phyloP scores from a whole-genome alignment of 225 moss, liverwort and hornwort species.

The Pleurozium schreberi region DNA sequence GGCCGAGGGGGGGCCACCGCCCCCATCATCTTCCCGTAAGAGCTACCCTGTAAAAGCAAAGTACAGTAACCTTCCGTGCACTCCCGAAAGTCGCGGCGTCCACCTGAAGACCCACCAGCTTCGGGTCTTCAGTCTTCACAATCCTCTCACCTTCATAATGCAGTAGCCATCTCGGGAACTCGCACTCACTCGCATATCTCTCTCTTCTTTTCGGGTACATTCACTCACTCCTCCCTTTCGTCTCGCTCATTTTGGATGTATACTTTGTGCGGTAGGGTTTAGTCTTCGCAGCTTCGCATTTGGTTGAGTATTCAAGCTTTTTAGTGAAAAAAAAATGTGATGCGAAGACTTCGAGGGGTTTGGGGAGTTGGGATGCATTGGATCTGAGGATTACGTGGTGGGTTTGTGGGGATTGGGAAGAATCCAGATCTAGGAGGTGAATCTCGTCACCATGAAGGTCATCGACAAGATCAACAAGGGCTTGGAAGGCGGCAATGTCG shows the following conservation, averaged over 20 bases:
- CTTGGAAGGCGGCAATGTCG: constrained; percentile 58
- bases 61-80: background rate
- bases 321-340: background rate
- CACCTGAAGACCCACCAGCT: background rate
- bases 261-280: background rate
- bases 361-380: background rate
- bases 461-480: constrained; percentile 94
- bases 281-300: background rate
- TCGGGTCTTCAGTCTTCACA: no score
- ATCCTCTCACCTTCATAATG: background rate
- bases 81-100: background rate
- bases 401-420: background rate
- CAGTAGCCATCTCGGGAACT: background rate
- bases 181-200: background rate
- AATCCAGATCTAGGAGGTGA: background rate
- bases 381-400: constrained; percentile 7
- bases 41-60: background rate
- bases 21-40: background rate
- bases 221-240: background rate
- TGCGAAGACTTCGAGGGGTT: background rate
- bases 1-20: no score
- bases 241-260: background rate
- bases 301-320: background rate
- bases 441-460: constrained; percentile 66
- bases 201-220: background rate